Evolutionary conservation across 2,329 filamentous ascomycete species (phyloP).

Genomic region (Calonectria henricotiae): DNA sequence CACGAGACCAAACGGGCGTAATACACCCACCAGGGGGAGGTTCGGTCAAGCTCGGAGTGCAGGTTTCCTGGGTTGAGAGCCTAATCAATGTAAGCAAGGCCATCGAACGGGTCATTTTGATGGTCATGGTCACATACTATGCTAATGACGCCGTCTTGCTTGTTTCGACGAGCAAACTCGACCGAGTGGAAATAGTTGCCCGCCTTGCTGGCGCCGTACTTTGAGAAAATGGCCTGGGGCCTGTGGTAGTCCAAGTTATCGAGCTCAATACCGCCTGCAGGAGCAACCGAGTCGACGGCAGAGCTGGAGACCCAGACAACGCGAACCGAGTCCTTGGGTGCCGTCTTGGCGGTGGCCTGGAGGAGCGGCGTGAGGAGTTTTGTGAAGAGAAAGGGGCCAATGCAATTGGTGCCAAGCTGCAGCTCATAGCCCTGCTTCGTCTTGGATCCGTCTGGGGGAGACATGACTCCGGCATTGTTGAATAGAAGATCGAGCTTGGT

Average conservation of each 20-base stretch:
- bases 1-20: slow-evolving; percentile 41
- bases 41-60: slow-evolving; percentile 49
- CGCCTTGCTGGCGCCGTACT: slow-evolving; percentile 55
- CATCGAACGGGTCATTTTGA: neutral
- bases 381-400: slow-evolving; percentile 62
- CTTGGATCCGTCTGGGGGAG: slow-evolving; percentile 59
- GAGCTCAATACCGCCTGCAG: slow-evolving; percentile 48
- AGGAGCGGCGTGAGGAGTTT: slow-evolving; percentile 59
- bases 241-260: slow-evolving; percentile 53
- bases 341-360: slow-evolving; percentile 55
- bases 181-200: slow-evolving; percentile 54
- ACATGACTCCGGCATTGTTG: slow-evolving; percentile 66
- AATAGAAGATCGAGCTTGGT: slow-evolving; percentile 60
- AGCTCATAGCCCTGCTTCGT: slow-evolving; percentile 63
- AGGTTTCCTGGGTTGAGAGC: slow-evolving; percentile 50
- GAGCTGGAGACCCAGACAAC: slow-evolving; percentile 57
- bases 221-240: slow-evolving; percentile 44
- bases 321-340: slow-evolving; percentile 53
- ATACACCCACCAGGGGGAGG: slow-evolving; percentile 48
- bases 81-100: slow-evolving; percentile 31
- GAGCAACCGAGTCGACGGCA: slow-evolving; percentile 50
- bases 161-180: slow-evolving; percentile 53
- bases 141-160: slow-evolving; percentile 52
- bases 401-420: slow-evolving; percentile 62
- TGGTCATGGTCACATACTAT: slow-evolving; percentile 35